A percentile compares a stretch with the other conserved stretches of the same genome.
These are phyloP conservation scores for Phycomyces blakesleeanus DNA, from an alignment of 192 early-diverging fungal species.

Conservation along the genomic window DNA sequence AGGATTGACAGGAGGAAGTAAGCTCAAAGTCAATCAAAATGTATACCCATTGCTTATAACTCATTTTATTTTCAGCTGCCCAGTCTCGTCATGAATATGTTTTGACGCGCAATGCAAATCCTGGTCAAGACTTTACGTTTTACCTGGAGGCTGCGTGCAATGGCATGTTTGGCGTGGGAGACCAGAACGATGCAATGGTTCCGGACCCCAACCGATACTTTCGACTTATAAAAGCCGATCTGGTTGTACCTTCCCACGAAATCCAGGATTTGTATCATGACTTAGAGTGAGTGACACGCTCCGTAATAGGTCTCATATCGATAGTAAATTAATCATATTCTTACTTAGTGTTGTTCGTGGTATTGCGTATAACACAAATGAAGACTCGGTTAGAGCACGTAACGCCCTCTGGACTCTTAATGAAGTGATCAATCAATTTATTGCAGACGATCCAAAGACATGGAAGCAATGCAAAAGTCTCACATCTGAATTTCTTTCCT, in stretches of 20 bases:
- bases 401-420: constrained; percentile 81
- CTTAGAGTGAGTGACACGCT: constrained; percentile 19
- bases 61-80: constrained; percentile 29
- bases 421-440: constrained; percentile 71
- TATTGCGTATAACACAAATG: constrained; percentile 66
- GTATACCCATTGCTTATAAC: constrained; percentile 3
- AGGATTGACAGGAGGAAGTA: constrained; percentile 86
- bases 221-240: constrained; percentile 53
- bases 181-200: constrained; percentile 42
- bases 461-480: constrained; percentile 43
- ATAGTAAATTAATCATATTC: constrained; percentile 20
- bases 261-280: constrained; percentile 74
- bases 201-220: constrained; percentile 68
- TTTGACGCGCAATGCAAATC: constrained; percentile 38
- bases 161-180: constrained; percentile 84
- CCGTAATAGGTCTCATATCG: not conserved
- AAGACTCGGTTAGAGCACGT: constrained; percentile 62
- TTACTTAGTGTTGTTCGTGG: constrained; percentile 61
- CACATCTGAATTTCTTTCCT: constrained; percentile 60
- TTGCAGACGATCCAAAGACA: constrained; percentile 43
- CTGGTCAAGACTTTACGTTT: constrained; percentile 56
- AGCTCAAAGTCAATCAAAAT: constrained; percentile 1
- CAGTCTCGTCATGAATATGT: constrained; percentile 51
- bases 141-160: constrained; percentile 93
- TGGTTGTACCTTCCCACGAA: constrained; percentile 63